These are phyloP conservation scores for Phanerochaete sordida DNA, from an alignment of 768 basidiomycete species.

Conservation along the genomic window DNA sequence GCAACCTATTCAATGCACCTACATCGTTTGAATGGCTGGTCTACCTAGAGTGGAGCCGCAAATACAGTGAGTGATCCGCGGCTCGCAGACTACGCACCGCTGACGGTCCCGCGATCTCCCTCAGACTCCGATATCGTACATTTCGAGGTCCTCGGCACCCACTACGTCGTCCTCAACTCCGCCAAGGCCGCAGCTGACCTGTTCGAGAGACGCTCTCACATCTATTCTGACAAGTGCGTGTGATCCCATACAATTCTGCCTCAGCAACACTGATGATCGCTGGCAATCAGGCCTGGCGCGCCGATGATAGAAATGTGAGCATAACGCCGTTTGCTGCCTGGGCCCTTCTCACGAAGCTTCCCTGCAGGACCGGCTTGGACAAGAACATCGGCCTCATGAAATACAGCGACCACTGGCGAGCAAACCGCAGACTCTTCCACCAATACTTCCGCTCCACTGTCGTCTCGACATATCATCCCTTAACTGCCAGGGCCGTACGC, in stretches of 20 bases:
- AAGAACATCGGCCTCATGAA: conserved; percentile 7
- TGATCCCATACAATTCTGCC: not conserved
- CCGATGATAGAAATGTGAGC: not conserved
- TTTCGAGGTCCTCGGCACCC: conserved; percentile 10
- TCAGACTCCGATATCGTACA: conserved; percentile 14
- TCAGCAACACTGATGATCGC: not conserved
- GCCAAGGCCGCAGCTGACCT: conserved; percentile 37
- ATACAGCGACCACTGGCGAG: conserved; percentile 10
- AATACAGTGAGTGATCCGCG: too few relatives aligned
- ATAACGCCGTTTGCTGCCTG: not conserved
- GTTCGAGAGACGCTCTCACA: conserved; percentile 40
- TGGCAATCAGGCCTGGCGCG: conserved; percentile 14
- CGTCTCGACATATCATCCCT: not conserved
- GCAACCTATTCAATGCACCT: too few relatives aligned
- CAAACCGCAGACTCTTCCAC: conserved; percentile 10
- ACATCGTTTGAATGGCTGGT: too few relatives aligned
- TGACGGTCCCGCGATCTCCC: too few relatives aligned
- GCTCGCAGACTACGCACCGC: too few relatives aligned
- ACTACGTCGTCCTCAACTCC: conserved; percentile 36
- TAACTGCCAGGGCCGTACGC: not conserved
- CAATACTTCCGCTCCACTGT: conserved; percentile 1
- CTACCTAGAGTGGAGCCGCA: too few relatives aligned
- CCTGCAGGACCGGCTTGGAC: conserved; percentile 8
- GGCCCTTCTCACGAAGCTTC: not conserved
- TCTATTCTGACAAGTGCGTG: conserved; percentile 33